Base-by-base conservation (phyloP, 495 filamentous ascomycete genomes). In the Cladorrhinum samala region DNA sequence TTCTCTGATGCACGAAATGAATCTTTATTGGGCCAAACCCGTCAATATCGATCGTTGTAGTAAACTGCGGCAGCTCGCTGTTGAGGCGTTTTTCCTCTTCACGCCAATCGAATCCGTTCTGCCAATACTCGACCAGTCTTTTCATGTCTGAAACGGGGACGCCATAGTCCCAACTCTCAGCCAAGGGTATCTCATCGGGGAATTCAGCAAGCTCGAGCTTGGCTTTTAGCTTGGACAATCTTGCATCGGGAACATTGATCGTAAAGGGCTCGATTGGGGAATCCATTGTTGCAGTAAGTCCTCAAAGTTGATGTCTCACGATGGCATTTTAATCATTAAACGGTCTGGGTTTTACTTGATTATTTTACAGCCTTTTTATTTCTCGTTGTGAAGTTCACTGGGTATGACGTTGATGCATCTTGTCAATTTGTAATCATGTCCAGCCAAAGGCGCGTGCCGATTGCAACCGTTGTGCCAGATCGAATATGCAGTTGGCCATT, bases 1-100 rank as follows among this genome's bases (percentile, higher is more conserved):
- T 78, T 23, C 65, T 71, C 52, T 84, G 73, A 63, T 86, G 80
- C 36, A 82, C 61, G 51, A 78, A 78, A 49, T 78, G 75, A 13
- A 78, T 74, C 24, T 75, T 70, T 6, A 83, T 52, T 9, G 73
- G 64, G 23, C 68, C 69, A 49, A 72, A 75, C 1, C 70, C 73
- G 2, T 74, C 70, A 16, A 73, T 69, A 13, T 71, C 59, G 43
- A 85, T 70, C 0, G 66, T 61, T 3, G 80, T 78, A 1, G 70
- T 70, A 60, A 73, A 86, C 38, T 84, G 79, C 1, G 79, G 82
- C 16, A 83, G 58, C 9, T 66, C 52, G 56, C 45, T 14, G 45
- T 86, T 85, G 55, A 82, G 66, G 30, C 62, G 57, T 1, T 62
- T 58, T 55, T 85, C 82, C 16, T 64, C 58, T 1, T 57, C 60